Evolutionary conservation across 305 asterid genomes (phyloP), one percentile per base, ranked within the genome.

Genomic region (Coffea humblotiana): DNA sequence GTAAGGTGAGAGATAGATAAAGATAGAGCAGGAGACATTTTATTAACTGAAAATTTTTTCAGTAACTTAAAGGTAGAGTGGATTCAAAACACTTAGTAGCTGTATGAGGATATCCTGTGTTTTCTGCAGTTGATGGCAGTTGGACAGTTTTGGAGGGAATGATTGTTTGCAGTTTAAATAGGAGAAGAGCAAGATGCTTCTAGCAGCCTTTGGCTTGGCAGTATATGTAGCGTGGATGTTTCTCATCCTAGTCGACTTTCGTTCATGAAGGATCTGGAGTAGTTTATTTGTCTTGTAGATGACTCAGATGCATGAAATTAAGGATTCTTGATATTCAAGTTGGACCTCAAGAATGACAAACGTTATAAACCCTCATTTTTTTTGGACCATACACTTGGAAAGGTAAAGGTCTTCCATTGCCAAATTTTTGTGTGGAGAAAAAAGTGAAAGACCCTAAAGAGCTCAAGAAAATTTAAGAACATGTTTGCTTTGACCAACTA

Each of bases 261-360:
- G 40, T 74, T 87, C 93, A 13, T 71, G 92, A 91, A 88, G 87
- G 68, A 67, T 90, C 93, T 76, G 83, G 93, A 60, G 51, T 81
- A 68, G 35, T 37, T 76, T 29, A 18, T n/a, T 13, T 35, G 12
- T 54, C 52, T 56, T 56, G 63, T 29, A 27, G 29, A 27, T 21
- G 56, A n/a, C 40, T 37, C 49, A 16, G 51, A 48, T 37, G 35
- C 18, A 52, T 40, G 58, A 45, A 25, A 37, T 23, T 0, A n/a
- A 3, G 77, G 14, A 11, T 37, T n/a, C 11, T 60, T 37, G 69
- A 71, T 23, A 70, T 49, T 49, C 65, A 37, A 77, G 52, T 72
- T 63, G 27, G 63, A 21, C 48, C 48, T 47, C 67, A 47, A 27
- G 58, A 7, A 8, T 79, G 12, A 23, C 52, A n/a, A n/a, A 13